Conservation (phyloP, 805 yeast species). For the Candida manassasensis region DNA sequence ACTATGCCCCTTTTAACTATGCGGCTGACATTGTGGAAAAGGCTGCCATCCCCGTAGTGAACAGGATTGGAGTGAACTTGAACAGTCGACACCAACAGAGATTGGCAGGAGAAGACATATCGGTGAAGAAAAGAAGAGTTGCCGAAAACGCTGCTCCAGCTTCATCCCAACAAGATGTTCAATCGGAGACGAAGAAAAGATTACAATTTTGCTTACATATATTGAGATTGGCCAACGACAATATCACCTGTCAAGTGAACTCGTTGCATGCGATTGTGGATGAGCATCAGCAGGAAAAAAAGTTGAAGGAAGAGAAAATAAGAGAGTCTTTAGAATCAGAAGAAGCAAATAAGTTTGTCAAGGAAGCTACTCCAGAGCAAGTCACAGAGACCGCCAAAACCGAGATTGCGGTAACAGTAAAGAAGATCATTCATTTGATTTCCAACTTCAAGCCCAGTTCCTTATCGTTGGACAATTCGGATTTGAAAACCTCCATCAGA, state of each 20-base stretch:
- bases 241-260: slow-evolving; percentile 62
- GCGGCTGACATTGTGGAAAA: slow-evolving; percentile 59
- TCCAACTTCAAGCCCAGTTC: slow-evolving; percentile 64
- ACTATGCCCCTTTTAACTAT: slow-evolving; percentile 47
- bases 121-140: slow-evolving; percentile 20
- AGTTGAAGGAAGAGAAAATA: slow-evolving; percentile 18
- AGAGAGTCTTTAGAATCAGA: slow-evolving; percentile 11
- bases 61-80: slow-evolving; percentile 42
- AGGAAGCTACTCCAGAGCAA: slow-evolving; percentile 14
- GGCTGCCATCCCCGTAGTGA: slow-evolving; percentile 52
- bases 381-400: slow-evolving; percentile 45
- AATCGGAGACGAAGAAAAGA: slow-evolving; percentile 63
- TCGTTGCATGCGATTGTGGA: slow-evolving; percentile 50
- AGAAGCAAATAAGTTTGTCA: slow-evolving; percentile 11
- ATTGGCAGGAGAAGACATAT: slow-evolving; percentile 9
- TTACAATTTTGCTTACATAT: slow-evolving; percentile 76
- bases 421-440: slow-evolving; percentile 79
- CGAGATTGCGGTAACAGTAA: slow-evolving; percentile 84
- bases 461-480: slow-evolving; percentile 18
- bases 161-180: background rate
- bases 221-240: slow-evolving; percentile 74
- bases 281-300: slow-evolving; percentile 37
- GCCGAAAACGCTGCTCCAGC: slow-evolving; percentile 7
- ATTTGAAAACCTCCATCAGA: slow-evolving; percentile 65
- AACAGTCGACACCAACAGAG: slow-evolving; percentile 35